Evolutionary conservation across 2,329 filamentous ascomycete species (phyloP).

Genomic region (Pseudogymnoascus sp.): DNA sequence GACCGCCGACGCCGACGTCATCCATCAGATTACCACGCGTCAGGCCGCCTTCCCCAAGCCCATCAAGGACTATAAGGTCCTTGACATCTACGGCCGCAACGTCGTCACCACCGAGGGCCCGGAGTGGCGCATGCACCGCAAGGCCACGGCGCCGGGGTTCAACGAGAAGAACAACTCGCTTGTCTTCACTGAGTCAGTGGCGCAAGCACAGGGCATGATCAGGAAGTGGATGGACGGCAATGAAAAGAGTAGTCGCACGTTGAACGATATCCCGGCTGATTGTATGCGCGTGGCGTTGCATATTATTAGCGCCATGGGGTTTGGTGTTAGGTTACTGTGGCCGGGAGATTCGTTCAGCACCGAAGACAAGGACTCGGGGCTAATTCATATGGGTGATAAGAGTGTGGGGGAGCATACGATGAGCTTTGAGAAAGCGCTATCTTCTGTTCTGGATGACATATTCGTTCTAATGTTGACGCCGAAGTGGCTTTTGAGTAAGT

Average conservation of each 20-base stretch:
- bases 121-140: slow-evolving; percentile 65
- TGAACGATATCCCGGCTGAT: slow-evolving; percentile 52
- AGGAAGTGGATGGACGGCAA: slow-evolving; percentile 44
- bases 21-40: slow-evolving; percentile 56
- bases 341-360: slow-evolving; percentile 49
- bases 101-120: slow-evolving; percentile 62
- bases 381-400: slow-evolving; percentile 22
- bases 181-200: slow-evolving; percentile 55
- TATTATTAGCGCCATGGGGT: slow-evolving; percentile 62
- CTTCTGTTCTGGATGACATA: slow-evolving; percentile 45
- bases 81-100: slow-evolving; percentile 64
- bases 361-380: slow-evolving; percentile 34
- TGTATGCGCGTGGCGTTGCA: slow-evolving; percentile 56
- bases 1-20: slow-evolving; percentile 55
- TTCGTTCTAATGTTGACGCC: slow-evolving; percentile 45
- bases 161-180: slow-evolving; percentile 67
- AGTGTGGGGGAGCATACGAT: slow-evolving; percentile 38
- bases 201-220: slow-evolving; percentile 57
- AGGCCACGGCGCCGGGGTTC: slow-evolving; percentile 62
- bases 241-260: slow-evolving; percentile 36
- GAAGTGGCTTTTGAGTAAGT: slow-evolving; percentile 40
- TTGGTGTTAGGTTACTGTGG: slow-evolving; percentile 55
- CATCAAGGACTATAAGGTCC: slow-evolving; percentile 47
- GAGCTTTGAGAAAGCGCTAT: slow-evolving; percentile 47
- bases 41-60: slow-evolving; percentile 67